phyloP scores from a whole-genome alignment of 202 grass and related monocot species.

The Musa balbisiana region DNA sequence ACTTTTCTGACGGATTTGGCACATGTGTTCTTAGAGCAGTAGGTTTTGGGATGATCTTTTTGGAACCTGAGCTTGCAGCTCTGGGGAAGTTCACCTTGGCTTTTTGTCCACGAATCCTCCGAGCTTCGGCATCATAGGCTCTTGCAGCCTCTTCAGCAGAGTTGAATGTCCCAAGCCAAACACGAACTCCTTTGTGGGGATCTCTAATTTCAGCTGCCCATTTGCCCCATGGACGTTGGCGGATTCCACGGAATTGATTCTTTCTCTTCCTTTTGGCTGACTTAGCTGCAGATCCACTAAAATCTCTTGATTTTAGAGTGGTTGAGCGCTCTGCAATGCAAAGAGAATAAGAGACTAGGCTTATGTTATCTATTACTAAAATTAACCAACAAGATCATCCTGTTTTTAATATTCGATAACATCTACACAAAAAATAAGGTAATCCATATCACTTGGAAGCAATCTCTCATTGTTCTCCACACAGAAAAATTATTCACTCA shows the following conservation, averaged over 20 bases:
- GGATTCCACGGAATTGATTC: slow-evolving; percentile 14
- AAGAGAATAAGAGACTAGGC: too few relatives aligned
- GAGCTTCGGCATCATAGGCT: slow-evolving; percentile 13
- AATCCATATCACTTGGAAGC: too few relatives aligned
- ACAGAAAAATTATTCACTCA: too few relatives aligned
- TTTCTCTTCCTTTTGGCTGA: slow-evolving; percentile 14
- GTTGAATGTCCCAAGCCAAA: slow-evolving; percentile 23
- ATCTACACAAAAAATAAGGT: too few relatives aligned
- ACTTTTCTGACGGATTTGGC: background rate
- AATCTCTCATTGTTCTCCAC: too few relatives aligned
- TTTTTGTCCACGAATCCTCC: slow-evolving; percentile 4
- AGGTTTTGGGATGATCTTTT: background rate
- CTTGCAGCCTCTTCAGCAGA: slow-evolving; percentile 17
- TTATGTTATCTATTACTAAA: too few relatives aligned
- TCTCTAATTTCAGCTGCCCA: slow-evolving; percentile 22
- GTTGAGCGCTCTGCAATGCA: background rate
- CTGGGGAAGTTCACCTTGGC: slow-evolving; percentile 15
- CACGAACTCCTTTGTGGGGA: slow-evolving; percentile 2
- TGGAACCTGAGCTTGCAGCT: background rate
- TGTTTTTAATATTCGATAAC: too few relatives aligned
- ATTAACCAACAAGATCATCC: too few relatives aligned
- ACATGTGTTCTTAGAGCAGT: background rate
- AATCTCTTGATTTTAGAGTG: background rate
- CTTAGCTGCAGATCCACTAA: background rate
- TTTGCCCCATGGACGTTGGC: slow-evolving; percentile 19